Conservation (phyloP, 2,329 filamentous ascomycete genomes). For the Colletotrichum sp. region DNA sequence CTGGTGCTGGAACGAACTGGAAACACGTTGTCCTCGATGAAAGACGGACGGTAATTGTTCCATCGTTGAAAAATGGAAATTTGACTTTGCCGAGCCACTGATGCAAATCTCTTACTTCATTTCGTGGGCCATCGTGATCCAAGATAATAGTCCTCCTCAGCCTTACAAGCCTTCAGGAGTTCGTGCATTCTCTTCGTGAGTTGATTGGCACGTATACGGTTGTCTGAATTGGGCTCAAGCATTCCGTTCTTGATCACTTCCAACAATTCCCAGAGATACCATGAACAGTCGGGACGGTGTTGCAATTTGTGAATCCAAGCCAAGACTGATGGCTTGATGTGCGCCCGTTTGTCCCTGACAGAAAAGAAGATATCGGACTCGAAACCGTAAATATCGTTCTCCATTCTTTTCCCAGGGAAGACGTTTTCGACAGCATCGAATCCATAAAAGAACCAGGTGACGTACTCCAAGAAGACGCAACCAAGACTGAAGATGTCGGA, state of each 20-base stretch:
- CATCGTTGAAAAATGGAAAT: too few relatives aligned
- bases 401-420: constrained; percentile 9
- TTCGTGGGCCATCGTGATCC: neutral
- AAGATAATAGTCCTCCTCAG: neutral
- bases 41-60: too few relatives aligned
- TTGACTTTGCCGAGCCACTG: too few relatives aligned
- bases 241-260: neutral
- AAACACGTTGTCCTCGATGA: too few relatives aligned
- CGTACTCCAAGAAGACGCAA: constrained; percentile 39
- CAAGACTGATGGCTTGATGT: neutral
- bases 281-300: neutral
- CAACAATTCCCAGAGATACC: neutral
- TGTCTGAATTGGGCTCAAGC: neutral
- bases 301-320: neutral
- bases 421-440: constrained; percentile 10
- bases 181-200: neutral
- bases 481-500: constrained; percentile 40
- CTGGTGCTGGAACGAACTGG: too few relatives aligned
- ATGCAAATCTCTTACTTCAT: neutral
- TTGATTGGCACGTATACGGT: neutral
- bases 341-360: neutral
- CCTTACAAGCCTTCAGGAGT: neutral
- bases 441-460: constrained; percentile 38
- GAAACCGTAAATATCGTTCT: constrained; percentile 1
- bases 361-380: constrained; percentile 3